Conservation (phyloP, 495 filamentous ascomycete species). For the Talaromyces thailandensis region DNA sequence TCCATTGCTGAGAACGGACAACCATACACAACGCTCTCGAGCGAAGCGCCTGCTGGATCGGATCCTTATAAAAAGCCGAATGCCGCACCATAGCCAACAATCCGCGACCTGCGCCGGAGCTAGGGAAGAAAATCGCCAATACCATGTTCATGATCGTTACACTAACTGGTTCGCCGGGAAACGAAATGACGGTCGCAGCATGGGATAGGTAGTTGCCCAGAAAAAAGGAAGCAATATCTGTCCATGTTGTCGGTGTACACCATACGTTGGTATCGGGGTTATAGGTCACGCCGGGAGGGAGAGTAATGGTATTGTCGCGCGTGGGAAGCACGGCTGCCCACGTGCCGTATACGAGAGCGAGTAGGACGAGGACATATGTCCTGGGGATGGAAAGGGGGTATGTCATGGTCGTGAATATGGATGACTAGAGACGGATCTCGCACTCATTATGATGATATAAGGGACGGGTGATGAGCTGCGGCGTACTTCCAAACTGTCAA, state of each 20-base stretch:
- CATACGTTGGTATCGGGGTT: constrained; percentile 3
- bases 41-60: constrained; percentile 16
- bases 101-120: constrained; percentile 20
- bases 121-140: constrained; percentile 21
- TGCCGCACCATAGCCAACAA: constrained; percentile 18
- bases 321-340: background rate
- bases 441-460: background rate
- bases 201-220: constrained; percentile 36
- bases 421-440: background rate
- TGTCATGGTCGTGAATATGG: background rate
- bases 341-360: background rate
- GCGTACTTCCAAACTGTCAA: background rate
- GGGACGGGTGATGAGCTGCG: background rate
- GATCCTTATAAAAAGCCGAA: constrained; percentile 14
- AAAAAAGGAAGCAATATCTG: constrained; percentile 28
- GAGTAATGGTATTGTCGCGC: constrained; percentile 1
- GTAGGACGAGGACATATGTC: background rate
- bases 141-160: constrained; percentile 16
- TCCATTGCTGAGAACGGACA: constrained; percentile 21
- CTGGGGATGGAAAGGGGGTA: background rate
- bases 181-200: constrained; percentile 31
- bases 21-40: constrained; percentile 27
- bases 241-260: constrained; percentile 20
- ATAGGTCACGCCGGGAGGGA: constrained; percentile 7
- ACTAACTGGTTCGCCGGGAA: constrained; percentile 25